phyloP scores from a whole-genome alignment of 176 grass and related monocot genomes.

The Hordeum vulgare region MorexV3_pseudomolecules_assembly NC_058523.1:5668355-5668854 shows the following conservation, averaged over 20 bases:
- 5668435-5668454: neutral
- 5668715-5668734: neutral
- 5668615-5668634: neutral
- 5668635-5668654: neutral
- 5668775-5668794: neutral
- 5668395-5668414: neutral
- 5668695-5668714: neutral
- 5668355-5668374: constrained; percentile 1
- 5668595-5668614: neutral
- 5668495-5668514: neutral
- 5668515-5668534: neutral
- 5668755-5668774: neutral
- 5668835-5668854: neutral
- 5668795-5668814: constrained; percentile 7
- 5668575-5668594: too few relatives aligned
- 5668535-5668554: neutral
- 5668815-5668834: neutral
- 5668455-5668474: neutral
- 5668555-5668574: neutral
- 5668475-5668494: neutral
- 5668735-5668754: neutral
- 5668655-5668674: constrained; percentile 20
- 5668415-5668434: neutral
- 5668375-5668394: neutral
- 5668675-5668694: constrained; percentile 10